phyloP scores from a whole-genome alignment of 2,329 filamentous ascomycete species.

The Cytospora mali region DNA sequence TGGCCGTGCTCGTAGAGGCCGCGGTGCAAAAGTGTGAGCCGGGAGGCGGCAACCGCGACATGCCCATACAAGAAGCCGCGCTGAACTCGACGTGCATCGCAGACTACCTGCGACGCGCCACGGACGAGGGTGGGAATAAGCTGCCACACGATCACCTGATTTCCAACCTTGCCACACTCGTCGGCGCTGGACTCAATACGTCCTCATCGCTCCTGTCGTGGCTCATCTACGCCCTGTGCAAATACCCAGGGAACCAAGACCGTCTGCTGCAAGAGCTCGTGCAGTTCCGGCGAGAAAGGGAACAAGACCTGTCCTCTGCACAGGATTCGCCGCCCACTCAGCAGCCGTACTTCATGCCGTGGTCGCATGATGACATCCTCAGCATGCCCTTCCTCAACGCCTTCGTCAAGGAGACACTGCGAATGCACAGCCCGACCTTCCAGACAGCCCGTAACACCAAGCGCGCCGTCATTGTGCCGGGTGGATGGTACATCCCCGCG shows the following conservation, averaged over 20 bases:
- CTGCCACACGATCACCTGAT: background rate
- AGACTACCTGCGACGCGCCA: background rate
- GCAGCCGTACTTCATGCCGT: too few species aligned
- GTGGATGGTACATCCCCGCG: background rate
- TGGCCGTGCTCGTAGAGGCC: background rate
- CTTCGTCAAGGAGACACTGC: slow-evolving; percentile 8
- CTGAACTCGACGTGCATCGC: background rate
- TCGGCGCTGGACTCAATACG: background rate
- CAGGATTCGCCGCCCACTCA: too few species aligned
- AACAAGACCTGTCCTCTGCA: too few species aligned
- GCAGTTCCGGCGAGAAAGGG: background rate
- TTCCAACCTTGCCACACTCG: background rate
- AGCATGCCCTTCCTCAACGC: background rate
- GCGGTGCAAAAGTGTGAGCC: background rate
- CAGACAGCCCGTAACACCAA: background rate
- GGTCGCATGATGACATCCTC: background rate
- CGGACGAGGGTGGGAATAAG: background rate
- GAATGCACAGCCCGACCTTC: slow-evolving; percentile 4
- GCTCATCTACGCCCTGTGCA: background rate
- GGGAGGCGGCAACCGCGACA: background rate
- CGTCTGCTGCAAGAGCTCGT: slow-evolving; percentile 2
- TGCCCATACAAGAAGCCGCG: background rate
- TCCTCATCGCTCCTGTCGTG: background rate
- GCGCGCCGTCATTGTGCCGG: background rate
- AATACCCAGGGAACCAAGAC: slow-evolving; percentile 1